These are phyloP conservation scores for Termitomyces sp. DNA, from an alignment of 768 basidiomycete genomes.

Conservation along the genomic window DNA sequence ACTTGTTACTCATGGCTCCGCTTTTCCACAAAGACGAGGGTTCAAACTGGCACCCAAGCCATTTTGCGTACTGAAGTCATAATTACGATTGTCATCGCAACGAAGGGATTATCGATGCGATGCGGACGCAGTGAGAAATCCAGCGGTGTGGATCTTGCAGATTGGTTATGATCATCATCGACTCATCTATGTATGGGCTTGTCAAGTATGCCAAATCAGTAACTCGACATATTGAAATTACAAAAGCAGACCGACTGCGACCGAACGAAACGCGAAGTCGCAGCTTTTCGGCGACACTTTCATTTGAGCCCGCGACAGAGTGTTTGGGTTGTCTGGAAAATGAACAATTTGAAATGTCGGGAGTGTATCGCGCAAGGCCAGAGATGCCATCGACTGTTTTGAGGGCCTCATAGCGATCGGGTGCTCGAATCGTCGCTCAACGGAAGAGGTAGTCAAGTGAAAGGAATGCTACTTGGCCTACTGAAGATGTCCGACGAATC, in stretches of 20 bases:
- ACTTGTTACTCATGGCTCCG: not conserved
- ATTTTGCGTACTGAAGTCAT: too few species aligned
- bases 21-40: too few species aligned
- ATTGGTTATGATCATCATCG: not conserved
- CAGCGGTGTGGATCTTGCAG: not conserved
- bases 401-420: not conserved
- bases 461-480: not conserved
- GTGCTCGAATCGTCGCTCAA: not conserved
- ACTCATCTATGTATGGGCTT: not conserved
- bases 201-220: not conserved
- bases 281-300: not conserved
- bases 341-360: not conserved
- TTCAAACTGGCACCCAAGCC: not conserved
- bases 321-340: not conserved
- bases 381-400: not conserved
- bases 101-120: not conserved
- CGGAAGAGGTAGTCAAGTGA: not conserved
- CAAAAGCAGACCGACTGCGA: not conserved
- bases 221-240: too few species aligned
- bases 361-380: too few species aligned
- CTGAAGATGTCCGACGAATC: not conserved
- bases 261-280: not conserved
- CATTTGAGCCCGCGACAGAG: not conserved
- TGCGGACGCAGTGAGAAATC: not conserved
- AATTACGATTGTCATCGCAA: too few species aligned